Evolutionary conservation across 2,329 filamentous ascomycete genomes (phyloP).

Genomic region (Colletotrichum paranaense): DNA sequence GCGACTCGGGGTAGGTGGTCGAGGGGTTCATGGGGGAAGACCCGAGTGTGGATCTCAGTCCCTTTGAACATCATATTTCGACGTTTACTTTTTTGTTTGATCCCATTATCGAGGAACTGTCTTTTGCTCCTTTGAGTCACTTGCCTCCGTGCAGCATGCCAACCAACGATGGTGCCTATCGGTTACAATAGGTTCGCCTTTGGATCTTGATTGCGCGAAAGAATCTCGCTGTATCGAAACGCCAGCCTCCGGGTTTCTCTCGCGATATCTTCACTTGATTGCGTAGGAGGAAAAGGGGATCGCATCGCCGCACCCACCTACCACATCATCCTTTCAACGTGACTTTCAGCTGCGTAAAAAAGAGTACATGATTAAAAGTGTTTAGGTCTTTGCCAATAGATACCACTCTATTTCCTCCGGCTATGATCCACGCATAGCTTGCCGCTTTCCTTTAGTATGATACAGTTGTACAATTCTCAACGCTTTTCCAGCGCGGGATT

Average conservation of each 20-base stretch:
- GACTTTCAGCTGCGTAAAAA: neutral
- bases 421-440: neutral
- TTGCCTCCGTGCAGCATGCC: too few species aligned
- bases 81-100: too few species aligned
- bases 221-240: too few species aligned
- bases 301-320: neutral
- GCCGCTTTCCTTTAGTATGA: conserved; percentile 22
- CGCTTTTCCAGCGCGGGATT: conserved; percentile 2
- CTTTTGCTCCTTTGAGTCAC: too few species aligned
- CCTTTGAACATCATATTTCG: too few species aligned
- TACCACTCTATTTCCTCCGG: conserved; percentile 21
- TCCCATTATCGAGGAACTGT: too few species aligned
- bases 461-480: conserved; percentile 31
- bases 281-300: neutral
- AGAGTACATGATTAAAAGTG: neutral
- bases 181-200: neutral
- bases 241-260: too few species aligned
- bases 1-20: too few species aligned
- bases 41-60: too few species aligned
- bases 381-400: conserved; percentile 1
- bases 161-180: too few species aligned
- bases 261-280: neutral
- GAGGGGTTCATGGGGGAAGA: too few species aligned
- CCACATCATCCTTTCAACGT: neutral
- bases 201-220: neutral